Percentiles rank a stretch among this genome's conserved stretches.
Conservation (phyloP, 306 rosid species). For the Urtica urens region DNA sequence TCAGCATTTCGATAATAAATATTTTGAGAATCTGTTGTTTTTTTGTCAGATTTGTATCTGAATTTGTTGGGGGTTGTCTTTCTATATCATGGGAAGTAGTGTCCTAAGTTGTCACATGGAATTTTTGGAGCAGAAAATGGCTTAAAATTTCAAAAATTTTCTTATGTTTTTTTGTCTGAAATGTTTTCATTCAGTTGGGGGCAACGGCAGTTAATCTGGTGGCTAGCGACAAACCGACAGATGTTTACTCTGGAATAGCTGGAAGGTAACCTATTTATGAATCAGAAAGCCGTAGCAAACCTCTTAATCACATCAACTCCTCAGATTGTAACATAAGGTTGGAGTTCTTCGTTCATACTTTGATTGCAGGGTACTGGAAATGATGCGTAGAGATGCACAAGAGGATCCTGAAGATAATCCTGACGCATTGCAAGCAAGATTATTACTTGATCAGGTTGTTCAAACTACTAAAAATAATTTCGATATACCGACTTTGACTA, state of each 20-base stretch:
- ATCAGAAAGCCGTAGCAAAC: background rate
- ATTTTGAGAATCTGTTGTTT: too few relatives aligned
- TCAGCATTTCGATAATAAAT: too few relatives aligned
- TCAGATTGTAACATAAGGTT: background rate
- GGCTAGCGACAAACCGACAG: constrained; percentile 91
- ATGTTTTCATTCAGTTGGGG: constrained; percentile 46
- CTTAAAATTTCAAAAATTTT: too few relatives aligned
- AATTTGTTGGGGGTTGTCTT: too few relatives aligned
- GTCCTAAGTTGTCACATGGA: too few relatives aligned
- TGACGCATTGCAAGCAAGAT: constrained; percentile 56
- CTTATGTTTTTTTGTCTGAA: constrained; percentile 15
- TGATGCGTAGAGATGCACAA: constrained; percentile 64
- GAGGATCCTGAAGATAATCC: constrained; percentile 59
- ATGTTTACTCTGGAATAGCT: constrained; percentile 93
- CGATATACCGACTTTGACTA: background rate
- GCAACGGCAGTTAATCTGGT: constrained; percentile 87
- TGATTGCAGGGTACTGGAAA: constrained; percentile 57
- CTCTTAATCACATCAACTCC: background rate
- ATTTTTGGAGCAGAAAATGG: background rate
- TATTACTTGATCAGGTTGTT: constrained; percentile 58
- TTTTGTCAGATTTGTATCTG: too few relatives aligned
- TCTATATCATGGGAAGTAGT: too few relatives aligned
- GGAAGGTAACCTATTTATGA: constrained; percentile 37
- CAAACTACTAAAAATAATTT: background rate
- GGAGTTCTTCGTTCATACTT: too few relatives aligned